Percentiles rank a stretch among this genome's conserved stretches.
phyloP scores from a whole-genome alignment of 148 eudicot genomes.

The Cornus florida region DNA sequence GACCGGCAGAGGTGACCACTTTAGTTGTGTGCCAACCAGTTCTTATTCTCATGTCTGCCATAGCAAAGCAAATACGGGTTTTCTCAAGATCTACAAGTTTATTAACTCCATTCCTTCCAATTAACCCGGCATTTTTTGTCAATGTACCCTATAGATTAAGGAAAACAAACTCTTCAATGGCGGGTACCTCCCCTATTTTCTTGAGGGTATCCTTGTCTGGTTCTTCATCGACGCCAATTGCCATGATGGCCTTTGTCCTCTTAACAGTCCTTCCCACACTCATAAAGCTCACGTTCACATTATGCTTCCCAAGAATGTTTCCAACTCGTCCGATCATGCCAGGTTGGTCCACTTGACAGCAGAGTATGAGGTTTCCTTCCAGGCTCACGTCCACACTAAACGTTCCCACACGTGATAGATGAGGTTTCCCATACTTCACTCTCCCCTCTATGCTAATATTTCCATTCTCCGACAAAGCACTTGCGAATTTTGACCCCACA shows the following conservation, averaged over 20 bases:
- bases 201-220: constrained; percentile 48
- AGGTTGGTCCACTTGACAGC: constrained; percentile 73
- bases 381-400: constrained; percentile 72
- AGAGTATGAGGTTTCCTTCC: constrained; percentile 68
- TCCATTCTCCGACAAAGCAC: constrained; percentile 50
- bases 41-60: background rate
- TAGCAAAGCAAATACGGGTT: background rate
- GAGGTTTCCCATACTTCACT: constrained; percentile 65
- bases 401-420: constrained; percentile 59
- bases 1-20: background rate
- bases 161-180: constrained; percentile 74
- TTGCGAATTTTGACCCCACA: constrained; percentile 56
- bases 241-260: constrained; percentile 68
- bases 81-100: background rate
- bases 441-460: constrained; percentile 62
- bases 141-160: constrained; percentile 34
- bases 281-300: constrained; percentile 80
- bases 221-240: constrained; percentile 76
- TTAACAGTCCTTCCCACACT: constrained; percentile 64
- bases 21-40: background rate
- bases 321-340: constrained; percentile 84
- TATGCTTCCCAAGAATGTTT: constrained; percentile 53
- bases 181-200: constrained; percentile 64
- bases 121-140: background rate
- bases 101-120: background rate